These are phyloP conservation scores for Spizellomyces sp. DNA, from an alignment of 192 early-diverging fungal species.

Conservation along the genomic window DNA sequence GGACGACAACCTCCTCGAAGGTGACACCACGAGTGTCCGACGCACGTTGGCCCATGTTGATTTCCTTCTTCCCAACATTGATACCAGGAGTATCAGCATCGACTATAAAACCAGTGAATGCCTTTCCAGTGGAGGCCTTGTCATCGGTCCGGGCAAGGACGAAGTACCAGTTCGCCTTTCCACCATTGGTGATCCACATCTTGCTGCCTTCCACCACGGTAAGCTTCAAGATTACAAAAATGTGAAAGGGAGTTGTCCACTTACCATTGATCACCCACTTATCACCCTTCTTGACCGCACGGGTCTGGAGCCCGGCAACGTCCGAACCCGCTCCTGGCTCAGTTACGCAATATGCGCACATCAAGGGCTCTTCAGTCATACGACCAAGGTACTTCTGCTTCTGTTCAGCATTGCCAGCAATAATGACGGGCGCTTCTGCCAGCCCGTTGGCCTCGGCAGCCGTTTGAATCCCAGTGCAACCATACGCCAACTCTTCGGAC, in stretches of 20 bases:
- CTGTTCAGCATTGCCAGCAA: constrained; percentile 85
- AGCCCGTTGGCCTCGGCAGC: constrained; percentile 96
- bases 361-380: constrained; percentile 94
- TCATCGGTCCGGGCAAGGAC: constrained; percentile 88
- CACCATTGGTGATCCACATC: constrained; percentile 99
- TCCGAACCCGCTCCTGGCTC: constrained; percentile 65
- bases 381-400: constrained; percentile 97
- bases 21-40: constrained; percentile 89
- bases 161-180: constrained; percentile 98
- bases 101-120: constrained; percentile 95
- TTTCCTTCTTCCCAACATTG: constrained; percentile 90
- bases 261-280: constrained; percentile 84
- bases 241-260: constrained; percentile 47
- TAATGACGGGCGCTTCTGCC: constrained; percentile 86
- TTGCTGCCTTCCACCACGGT: constrained; percentile 64
- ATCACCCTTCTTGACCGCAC: constrained; percentile 84
- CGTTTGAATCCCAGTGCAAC: constrained; percentile 94
- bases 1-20: constrained; percentile 86
- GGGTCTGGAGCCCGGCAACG: constrained; percentile 72
- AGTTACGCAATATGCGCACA: constrained; percentile 89
- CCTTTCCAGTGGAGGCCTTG: constrained; percentile 73
- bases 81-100: constrained; percentile 90
- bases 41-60: constrained; percentile 96
- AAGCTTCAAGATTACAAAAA: constrained; percentile 33
- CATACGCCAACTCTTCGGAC: constrained; percentile 90